Evolutionary conservation across 257 asterid species (phyloP).

Genomic region (Fraxinus excelsior): DNA sequence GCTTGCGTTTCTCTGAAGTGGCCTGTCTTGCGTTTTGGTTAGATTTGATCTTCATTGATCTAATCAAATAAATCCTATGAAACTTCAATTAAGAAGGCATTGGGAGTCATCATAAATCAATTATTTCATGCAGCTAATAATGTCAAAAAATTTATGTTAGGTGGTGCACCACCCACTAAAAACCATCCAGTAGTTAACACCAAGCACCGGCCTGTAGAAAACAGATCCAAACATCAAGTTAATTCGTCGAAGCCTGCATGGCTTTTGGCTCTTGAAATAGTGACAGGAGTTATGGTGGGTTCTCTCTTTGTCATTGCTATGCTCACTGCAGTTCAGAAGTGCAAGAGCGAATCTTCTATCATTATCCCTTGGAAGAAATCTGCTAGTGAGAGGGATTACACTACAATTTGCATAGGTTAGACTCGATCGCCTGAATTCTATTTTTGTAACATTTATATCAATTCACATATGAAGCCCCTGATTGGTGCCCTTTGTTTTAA

Average conservation of each 20-base stretch:
- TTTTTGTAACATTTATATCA: neutral
- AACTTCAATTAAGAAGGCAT: neutral
- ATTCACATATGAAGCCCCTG: neutral
- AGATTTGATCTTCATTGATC: neutral
- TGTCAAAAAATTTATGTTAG: slow-evolving; percentile 32
- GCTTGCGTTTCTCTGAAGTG: neutral
- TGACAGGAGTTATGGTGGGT: slow-evolving; percentile 66
- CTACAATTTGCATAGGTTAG: slow-evolving; percentile 65
- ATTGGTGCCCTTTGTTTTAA: too few relatives aligned
- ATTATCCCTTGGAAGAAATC: slow-evolving; percentile 86
- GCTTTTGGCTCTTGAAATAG: slow-evolving; percentile 83
- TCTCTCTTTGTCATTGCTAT: slow-evolving; percentile 56
- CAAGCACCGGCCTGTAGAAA: slow-evolving; percentile 44
- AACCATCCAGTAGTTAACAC: slow-evolving; percentile 33
- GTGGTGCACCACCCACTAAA: slow-evolving; percentile 45
- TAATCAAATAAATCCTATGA: neutral
- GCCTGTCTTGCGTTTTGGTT: neutral
- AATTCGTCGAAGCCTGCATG: slow-evolving; percentile 68
- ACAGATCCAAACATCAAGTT: slow-evolving; percentile 40
- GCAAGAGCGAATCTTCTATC: slow-evolving; percentile 58
- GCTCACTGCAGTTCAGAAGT: slow-evolving; percentile 53
- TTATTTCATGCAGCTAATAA: neutral
- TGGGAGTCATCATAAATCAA: neutral
- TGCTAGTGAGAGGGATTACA: slow-evolving; percentile 53
- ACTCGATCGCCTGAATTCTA: slow-evolving; percentile 1